These are phyloP conservation scores for Kodamaea sp. DNA, from an alignment of 1,139 yeast genomes.

Conservation along the genomic window DNA sequence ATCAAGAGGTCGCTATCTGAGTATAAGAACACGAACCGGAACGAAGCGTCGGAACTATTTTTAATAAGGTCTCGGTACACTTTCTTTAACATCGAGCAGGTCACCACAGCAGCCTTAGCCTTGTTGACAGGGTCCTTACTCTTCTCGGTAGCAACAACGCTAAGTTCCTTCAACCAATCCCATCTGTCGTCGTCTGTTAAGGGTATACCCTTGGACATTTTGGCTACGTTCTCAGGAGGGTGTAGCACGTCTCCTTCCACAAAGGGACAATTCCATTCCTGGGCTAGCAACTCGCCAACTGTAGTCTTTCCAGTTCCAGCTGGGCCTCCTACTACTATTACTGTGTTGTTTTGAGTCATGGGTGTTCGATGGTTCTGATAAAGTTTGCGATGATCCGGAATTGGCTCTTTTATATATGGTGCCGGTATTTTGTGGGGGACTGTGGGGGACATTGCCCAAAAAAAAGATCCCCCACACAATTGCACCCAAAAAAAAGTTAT, in stretches of 20 bases:
- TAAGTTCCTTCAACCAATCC: slow-evolving; percentile 74
- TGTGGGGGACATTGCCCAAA: background rate
- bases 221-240: slow-evolving; percentile 69
- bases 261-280: slow-evolving; percentile 50
- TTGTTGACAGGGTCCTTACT: slow-evolving; percentile 31
- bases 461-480: too few species aligned
- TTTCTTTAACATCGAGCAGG: slow-evolving; percentile 84
- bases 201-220: slow-evolving; percentile 82
- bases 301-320: slow-evolving; percentile 95
- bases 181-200: slow-evolving; percentile 86
- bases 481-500: background rate
- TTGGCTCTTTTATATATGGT: too few species aligned
- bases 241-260: slow-evolving; percentile 87
- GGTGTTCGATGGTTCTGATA: too few species aligned
- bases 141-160: slow-evolving; percentile 38
- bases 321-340: slow-evolving; percentile 74
- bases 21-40: slow-evolving; percentile 66
- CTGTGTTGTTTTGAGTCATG: slow-evolving; percentile 12
- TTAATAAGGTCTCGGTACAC: slow-evolving; percentile 64
- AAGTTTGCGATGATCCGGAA: too few species aligned
- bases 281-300: slow-evolving; percentile 57
- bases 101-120: slow-evolving; percentile 49
- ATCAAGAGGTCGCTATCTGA: slow-evolving; percentile 63
- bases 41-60: slow-evolving; percentile 29
- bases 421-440: too few species aligned